phyloP scores from a whole-genome alignment of 2,329 filamentous ascomycete species.

The Raffaelea deltoideospora region DNA sequence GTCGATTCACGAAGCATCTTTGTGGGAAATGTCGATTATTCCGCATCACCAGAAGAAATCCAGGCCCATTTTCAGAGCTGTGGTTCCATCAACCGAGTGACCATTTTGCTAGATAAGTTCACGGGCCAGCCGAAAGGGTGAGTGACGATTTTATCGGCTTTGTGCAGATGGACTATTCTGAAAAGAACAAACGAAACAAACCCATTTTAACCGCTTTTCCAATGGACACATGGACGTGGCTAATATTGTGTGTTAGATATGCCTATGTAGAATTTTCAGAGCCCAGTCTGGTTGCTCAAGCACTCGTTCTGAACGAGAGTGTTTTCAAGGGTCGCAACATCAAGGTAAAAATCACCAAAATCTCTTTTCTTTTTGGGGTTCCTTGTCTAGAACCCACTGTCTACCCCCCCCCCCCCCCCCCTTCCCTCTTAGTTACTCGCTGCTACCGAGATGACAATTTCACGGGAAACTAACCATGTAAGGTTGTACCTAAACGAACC shows the following conservation, averaged over 20 bases:
- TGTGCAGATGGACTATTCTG: not conserved
- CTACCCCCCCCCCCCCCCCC: not conserved
- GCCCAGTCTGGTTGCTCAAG: slow-evolving; percentile 81
- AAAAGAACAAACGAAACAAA: not conserved
- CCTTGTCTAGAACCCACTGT: not conserved
- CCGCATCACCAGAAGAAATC: slow-evolving; percentile 91
- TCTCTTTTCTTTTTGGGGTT: not conserved
- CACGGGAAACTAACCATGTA: too few species aligned
- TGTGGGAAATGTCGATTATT: slow-evolving; percentile 97
- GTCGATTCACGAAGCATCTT: slow-evolving; percentile 93
- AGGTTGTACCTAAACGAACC: slow-evolving; percentile 78
- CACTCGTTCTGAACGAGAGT: slow-evolving; percentile 90
- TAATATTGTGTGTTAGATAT: slow-evolving; percentile 43
- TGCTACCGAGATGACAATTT: too few species aligned
- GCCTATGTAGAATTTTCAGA: slow-evolving; percentile 98
- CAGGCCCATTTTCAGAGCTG: slow-evolving; percentile 97
- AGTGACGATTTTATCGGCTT: slow-evolving; percentile 17
- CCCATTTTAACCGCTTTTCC: too few species aligned
- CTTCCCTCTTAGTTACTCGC: too few species aligned
- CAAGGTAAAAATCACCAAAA: slow-evolving; percentile 33
- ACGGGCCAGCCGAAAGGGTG: slow-evolving; percentile 99
- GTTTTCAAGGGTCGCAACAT: slow-evolving; percentile 88
- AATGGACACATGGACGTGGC: too few species aligned
- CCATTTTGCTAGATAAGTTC: slow-evolving; percentile 94
- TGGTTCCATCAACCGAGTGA: slow-evolving; percentile 94